Evolutionary conservation across 148 eudicot genomes (phyloP), one percentile per base, ranked within the genome.

Genomic region (Cornus controversa): DNA sequence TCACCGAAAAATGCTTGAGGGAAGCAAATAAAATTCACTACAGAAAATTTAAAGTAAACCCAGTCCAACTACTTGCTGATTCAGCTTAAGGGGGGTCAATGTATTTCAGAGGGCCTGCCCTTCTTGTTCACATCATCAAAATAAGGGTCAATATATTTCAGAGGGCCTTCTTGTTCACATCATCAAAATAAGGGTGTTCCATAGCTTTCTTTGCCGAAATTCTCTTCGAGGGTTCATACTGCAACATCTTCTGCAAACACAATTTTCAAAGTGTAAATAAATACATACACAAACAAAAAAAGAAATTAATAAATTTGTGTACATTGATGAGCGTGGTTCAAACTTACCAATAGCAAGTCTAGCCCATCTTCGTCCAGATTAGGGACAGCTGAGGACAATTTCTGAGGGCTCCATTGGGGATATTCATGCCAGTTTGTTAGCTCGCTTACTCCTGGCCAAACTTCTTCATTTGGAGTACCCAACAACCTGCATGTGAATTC

Each of bases 131-230:
- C 34, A 31, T 5, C 34, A 31, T 31, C 34, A 31, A 31, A 31
- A 31, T 31, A 31, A 31, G 34, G 34, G 34, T 31, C 22, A 42
- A 15, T 9, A 4, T 20, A 8, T 60, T 62, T 78, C 81, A 90
- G 42, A 88, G 91, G 63, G 37, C 10, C 13, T 86, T 70, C 77
- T 90, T 88, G 74, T 86, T 87, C 72, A 90, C 77, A 72, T 84
- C 87, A 82, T 88, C 90, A 67, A 96, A 96, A 84, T 93, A 96
- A 5, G 91, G 91, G 72, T 93, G 98, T 57, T 91, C 97, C 97
- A 96, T 91, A 15, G 98, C 99, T 71, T 90, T 88, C 92, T 96
- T 96, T 16, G 94, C 98, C 2, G 98, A 91, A 69, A 96, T 96
- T 83, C 97, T 77, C 83, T 87, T 86, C 23, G 92, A 86, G 54